phyloP scores from a whole-genome alignment of 768 basidiomycete species.

The Coprinopsis marcescibilis region DNA sequence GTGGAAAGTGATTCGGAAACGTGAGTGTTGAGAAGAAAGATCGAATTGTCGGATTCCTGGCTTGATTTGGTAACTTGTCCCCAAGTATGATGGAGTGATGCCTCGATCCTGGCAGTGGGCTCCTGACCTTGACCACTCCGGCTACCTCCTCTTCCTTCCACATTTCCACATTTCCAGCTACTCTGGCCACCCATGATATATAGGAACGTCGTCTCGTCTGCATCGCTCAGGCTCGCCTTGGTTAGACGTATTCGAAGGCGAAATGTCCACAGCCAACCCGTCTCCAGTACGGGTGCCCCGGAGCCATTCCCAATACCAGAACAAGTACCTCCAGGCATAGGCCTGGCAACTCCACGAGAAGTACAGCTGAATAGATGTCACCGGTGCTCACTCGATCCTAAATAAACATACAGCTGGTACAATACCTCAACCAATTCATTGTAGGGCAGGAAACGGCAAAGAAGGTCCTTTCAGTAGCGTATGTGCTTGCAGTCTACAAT shows the following conservation, averaged over 20 bases:
- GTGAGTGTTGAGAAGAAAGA: too few relatives aligned
- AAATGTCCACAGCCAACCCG: slow-evolving; percentile 52
- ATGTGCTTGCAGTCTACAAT: slow-evolving; percentile 22
- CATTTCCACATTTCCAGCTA: not conserved
- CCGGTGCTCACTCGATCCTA: not conserved
- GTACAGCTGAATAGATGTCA: slow-evolving; percentile 20
- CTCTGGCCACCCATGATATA: not conserved
- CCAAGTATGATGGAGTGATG: not conserved
- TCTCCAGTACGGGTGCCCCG: slow-evolving; percentile 31
- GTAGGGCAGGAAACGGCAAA: slow-evolving; percentile 92
- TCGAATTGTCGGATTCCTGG: too few relatives aligned
- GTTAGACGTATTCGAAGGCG: slow-evolving; percentile 17
- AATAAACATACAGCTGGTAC: slow-evolving; percentile 54
- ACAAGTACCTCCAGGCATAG: slow-evolving; percentile 37
- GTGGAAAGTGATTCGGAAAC: too few relatives aligned
- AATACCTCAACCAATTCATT: slow-evolving; percentile 85
- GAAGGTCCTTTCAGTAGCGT: slow-evolving; percentile 93
- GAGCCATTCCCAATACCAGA: slow-evolving; percentile 12
- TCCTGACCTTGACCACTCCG: not conserved
- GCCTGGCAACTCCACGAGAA: slow-evolving; percentile 53
- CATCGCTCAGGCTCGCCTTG: not conserved
- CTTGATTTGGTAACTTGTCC: not conserved
- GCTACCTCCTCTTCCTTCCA: not conserved
- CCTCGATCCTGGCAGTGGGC: not conserved
- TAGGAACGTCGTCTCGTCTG: not conserved